phyloP scores from a whole-genome alignment of 2,329 filamentous ascomycete genomes.

The Trichoderma brevicompactum region DNA sequence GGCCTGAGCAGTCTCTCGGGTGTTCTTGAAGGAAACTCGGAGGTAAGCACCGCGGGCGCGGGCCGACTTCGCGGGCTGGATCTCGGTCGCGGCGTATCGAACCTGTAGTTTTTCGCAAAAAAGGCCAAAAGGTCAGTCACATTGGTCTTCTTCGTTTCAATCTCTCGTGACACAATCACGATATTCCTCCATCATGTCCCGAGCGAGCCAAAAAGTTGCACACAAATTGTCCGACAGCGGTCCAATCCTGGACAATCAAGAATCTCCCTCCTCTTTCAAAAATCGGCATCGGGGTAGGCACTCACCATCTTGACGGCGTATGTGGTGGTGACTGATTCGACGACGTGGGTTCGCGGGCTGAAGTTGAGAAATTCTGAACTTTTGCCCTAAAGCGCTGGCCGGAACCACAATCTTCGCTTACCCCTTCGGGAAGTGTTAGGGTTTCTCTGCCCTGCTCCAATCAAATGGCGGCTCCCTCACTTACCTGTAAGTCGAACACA shows the following conservation, averaged over 20 bases:
- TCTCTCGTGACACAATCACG: background rate
- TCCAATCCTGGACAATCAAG: conserved; percentile 6
- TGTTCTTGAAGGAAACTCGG: conserved; percentile 99
- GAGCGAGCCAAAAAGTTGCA: background rate
- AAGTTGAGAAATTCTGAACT: conserved; percentile 54
- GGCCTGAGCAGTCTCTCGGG: conserved; percentile 97
- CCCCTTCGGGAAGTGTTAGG: conserved; percentile 47
- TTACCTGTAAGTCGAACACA: background rate
- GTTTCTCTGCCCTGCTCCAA: conserved; percentile 46
- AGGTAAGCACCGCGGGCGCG: conserved; percentile 98
- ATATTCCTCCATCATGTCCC: background rate
- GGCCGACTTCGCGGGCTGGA: conserved; percentile 89
- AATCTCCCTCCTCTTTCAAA: conserved; percentile 14
- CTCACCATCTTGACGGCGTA: conserved; percentile 63
- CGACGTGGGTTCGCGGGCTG: conserved; percentile 55
- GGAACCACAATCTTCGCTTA: conserved; percentile 52
- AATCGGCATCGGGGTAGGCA: conserved; percentile 36
- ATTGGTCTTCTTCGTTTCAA: background rate
- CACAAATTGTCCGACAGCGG: conserved; percentile 7
- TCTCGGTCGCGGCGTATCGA: conserved; percentile 93
- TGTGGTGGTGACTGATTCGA: conserved; percentile 59
- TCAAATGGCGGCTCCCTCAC: conserved; percentile 17
- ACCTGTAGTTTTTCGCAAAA: conserved; percentile 59
- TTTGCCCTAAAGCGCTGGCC: conserved; percentile 47
- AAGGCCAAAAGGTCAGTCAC: conserved; percentile 35